Evolutionary conservation across 129 eudicot genomes (phyloP), one percentile per base, ranked within the genome.

Genomic region (Pulicaria dysenterica): DNA sequence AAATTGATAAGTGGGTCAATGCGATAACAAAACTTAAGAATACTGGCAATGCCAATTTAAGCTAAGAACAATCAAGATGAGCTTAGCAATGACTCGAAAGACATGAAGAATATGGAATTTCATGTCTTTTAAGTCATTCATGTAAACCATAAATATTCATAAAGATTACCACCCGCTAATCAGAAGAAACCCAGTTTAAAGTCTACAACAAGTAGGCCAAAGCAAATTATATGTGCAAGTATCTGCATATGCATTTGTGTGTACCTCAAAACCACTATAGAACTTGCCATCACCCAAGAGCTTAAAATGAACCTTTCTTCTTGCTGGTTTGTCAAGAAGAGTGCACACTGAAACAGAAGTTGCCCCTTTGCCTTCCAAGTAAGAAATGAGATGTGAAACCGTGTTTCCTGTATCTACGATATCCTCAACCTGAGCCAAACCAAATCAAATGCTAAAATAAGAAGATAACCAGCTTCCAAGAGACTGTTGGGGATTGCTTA

Each of bases 331-430:
- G 77, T 93, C 96, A 74, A 93, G 96, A 24, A 93, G 85, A 69
- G 98, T 75, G 77, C 98, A 93, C 24, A 89, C 98, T 41, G 98
- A 93, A 72, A 93, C 71, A 0, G 96, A 93, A 17, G 92, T 83
- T 0, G 86, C 95, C 38, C 96, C 96, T 81, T 82, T 89, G 43
- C 73, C 64, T 84, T 85, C 75, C 86, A 93, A 78, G 82, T 83
- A 82, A 3, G 82, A 76, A 57, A 89, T 83, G 49, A 93, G 87
- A 66, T 73, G 65, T 1, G 79, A 78, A 68, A 93, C 50, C 58
- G 98, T 93, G 81, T 76, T 83, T 55, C 98, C 98, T 3, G 98
- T 89, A 74, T 93, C 98, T 45, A 93, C 96, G 74, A 93, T 93
- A 64, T 93, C 98, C 73, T 93, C 98, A 79, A 93, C 96, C 98